Percentiles rank a stretch among this genome's conserved stretches.
Conservation (phyloP, 139 green algal species). For the Picocystis salinarum region DNA sequence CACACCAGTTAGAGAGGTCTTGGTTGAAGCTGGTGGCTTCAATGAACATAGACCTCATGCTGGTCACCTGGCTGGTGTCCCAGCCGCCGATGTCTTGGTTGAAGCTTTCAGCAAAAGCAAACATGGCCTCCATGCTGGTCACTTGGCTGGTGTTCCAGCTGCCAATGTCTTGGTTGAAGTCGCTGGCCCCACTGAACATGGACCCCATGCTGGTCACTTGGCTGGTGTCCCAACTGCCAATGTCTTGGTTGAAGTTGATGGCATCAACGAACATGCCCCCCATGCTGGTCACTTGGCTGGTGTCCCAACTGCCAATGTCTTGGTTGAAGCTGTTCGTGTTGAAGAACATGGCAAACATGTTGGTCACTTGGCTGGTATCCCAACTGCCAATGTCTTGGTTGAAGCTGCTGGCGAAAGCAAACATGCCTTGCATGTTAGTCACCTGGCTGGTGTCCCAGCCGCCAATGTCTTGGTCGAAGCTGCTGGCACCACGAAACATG, state of each 20-base stretch:
- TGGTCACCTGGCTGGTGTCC: conserved; percentile 3
- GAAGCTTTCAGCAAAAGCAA: neutral
- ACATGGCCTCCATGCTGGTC: conserved; percentile 11
- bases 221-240: conserved; percentile 6
- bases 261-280: no score
- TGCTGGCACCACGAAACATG: conserved; percentile 3
- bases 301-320: no score
- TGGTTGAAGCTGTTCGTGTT: neutral
- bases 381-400: conserved; percentile 1
- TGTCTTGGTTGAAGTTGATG: conserved; percentile 2
- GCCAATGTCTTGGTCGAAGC: conserved; percentile 7
- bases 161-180: conserved; percentile 8
- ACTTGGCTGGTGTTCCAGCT: conserved; percentile 5
- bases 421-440: conserved; percentile 5
- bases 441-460: conserved; percentile 3
- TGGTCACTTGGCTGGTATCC: neutral
- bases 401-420: neutral
- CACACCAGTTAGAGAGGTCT: conserved; percentile 2
- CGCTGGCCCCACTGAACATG: conserved; percentile 5
- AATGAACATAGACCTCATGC: conserved; percentile 6
- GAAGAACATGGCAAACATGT: conserved; percentile 3
- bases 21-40: conserved; percentile 4
- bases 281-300: no score
- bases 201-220: conserved; percentile 5
- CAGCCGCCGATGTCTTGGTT: conserved; percentile 7